Evolutionary conservation across 2,329 filamentous ascomycete genomes (phyloP).

Genomic region (Alternaria alternata): DNA sequence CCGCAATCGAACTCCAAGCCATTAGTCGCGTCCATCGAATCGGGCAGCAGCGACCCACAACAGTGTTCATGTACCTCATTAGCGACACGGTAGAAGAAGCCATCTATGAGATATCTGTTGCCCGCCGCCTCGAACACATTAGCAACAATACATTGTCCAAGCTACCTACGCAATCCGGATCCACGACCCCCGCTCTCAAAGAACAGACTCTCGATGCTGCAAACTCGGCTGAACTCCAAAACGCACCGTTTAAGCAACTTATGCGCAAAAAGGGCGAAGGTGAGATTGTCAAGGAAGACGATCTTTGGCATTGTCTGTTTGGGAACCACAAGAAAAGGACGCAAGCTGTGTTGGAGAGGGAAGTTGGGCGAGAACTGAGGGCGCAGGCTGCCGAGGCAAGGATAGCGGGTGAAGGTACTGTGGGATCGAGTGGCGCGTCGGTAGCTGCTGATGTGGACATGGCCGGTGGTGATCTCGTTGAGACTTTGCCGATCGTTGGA

Average conservation of each 20-base stretch:
- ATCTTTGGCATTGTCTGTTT: constrained; percentile 91
- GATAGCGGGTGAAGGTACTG: not conserved
- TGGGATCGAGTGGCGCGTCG: not conserved
- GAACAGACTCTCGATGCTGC: constrained; percentile 77
- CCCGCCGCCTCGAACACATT: constrained; percentile 80
- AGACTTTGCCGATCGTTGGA: not conserved
- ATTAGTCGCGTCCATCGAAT: constrained; percentile 96
- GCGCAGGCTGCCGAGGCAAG: constrained; percentile 62
- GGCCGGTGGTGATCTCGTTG: not conserved
- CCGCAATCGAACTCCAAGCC: constrained; percentile 90
- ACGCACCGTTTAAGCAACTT: constrained; percentile 73
- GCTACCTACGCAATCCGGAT: constrained; percentile 19
- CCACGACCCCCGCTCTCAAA: constrained; percentile 52
- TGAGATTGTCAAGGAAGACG: constrained; percentile 78
- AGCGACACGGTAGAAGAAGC: constrained; percentile 89
- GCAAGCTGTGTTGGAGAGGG: constrained; percentile 51
- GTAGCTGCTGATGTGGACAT: not conserved
- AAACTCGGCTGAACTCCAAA: constrained; percentile 83
- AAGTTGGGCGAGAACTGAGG: constrained; percentile 61
- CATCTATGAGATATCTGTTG: constrained; percentile 86
- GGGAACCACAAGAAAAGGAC: constrained; percentile 59
- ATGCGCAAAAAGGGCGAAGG: constrained; percentile 77
- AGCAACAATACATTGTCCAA: constrained; percentile 45
- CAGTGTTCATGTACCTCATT: constrained; percentile 95
- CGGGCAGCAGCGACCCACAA: constrained; percentile 85